Evolutionary conservation across 495 filamentous ascomycete species (phyloP), one percentile per base, ranked within the genome.

Genomic region (Cercophora sp.): DNA sequence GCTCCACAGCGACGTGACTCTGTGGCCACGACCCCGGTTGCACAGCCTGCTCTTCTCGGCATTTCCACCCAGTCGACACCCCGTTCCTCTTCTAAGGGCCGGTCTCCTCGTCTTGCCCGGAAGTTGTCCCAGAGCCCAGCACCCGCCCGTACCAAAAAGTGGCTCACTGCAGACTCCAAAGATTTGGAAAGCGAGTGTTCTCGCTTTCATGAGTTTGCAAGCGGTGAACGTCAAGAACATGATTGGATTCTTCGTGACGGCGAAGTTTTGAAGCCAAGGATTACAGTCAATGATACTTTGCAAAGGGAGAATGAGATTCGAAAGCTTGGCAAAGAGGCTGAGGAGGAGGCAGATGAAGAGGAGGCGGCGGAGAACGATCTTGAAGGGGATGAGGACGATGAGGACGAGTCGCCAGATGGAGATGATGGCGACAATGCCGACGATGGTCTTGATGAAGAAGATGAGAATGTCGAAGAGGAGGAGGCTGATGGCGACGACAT

Each of bases 161-260:
- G 74, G 62, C 64, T 81, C 20, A 68, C 68, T 8, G 75, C 71
- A n/a, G 67, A 75, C 46, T 63, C 73, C 20, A 68, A 63, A 25
- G 75, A 88, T 51, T 74, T 89, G 26, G 75, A 83, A 69, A 62
- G 85, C 77, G 42, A 89, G 82, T 70, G 83, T 75, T 49, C 85
- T 56, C 82, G 87, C 16, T 96, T 97, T 66, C 89, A 96, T 64
- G 93, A 96, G 60, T 96, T 97, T 68, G 91, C 88, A 9, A 91
- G 85, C 62, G 87, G 85, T 26, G 76, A 85, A 50, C 80, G 84
- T 24, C 80, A 86, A 56, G 86, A 91, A 56, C 90, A 94, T 53
- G 90, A 93, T 61, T 96, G 91, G 91, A 84, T 88, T 20, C 81
- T 78, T 32, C 82, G 85, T 51, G 78, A 86, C 39, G 29, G 78